Evolutionary conservation across 176 grass and related monocot genomes (phyloP), one percentile per base, ranked within the genome.

Genomic region (Pontederia crassipes): DNA sequence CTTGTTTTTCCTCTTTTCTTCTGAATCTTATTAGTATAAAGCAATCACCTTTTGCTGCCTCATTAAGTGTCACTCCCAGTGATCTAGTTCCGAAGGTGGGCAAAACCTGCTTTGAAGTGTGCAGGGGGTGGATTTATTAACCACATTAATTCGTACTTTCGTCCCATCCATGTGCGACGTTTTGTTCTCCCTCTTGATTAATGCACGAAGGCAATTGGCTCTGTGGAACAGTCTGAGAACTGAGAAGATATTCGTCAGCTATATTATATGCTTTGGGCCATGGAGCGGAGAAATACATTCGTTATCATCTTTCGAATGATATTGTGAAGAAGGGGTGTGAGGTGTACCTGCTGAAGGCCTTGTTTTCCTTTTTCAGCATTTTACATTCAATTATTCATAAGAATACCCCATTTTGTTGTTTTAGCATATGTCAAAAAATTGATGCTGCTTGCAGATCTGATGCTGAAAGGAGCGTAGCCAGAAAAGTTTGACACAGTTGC

Each of bases 401-500:
- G 17, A 66, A 24, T 50, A 28, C 11, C 51, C 50, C 46, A 50
- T 28, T 49, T 28, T 49, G 45, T 65, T 26, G 62, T 66, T 49
- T 9, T 66, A 7, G 3, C 63, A 50, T 49, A 24, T 28, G 46
- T 10, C 20, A 24, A 15, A 11, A 12, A 26, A 35, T 26, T 35
- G 58, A 46, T 35, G 9, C 58, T 61, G 54, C 16, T 18, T 56
- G 16, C 17, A 56, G 45, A 70, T 54, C 46, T 13, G 45, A 17
- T 28, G 12, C 17, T 60, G 59, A 49, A 26, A 35, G 57, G 27
- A 16, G 14, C 14, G 11, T 64, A 1, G 55, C 4, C 52, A 40
- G 59, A 11, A 13, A 17, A 54, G 28, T 49, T 62, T 52, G 9
- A 48, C 54, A 49, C 58, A 59, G 49, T 67, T 53, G 32, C 58